These are phyloP conservation scores for Asterophora parasitica DNA, from an alignment of 768 basidiomycete species.

Conservation along the genomic window DNA sequence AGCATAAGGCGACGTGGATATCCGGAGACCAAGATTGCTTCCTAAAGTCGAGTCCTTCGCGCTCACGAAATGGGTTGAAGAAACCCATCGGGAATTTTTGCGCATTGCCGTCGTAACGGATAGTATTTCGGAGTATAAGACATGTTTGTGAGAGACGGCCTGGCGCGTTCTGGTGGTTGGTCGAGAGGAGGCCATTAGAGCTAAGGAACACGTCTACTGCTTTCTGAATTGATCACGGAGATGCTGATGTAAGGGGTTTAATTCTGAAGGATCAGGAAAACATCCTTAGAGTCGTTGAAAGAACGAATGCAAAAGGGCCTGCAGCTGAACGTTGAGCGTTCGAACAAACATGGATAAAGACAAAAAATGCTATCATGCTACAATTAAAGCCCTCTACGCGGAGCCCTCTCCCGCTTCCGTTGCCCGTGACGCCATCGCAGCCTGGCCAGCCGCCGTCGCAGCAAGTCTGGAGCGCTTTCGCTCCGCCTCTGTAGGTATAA, in stretches of 20 bases:
- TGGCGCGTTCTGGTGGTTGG: slow-evolving; percentile 22
- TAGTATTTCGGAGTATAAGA: slow-evolving; percentile 86
- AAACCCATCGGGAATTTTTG: slow-evolving; percentile 96
- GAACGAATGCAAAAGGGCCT: too few relatives aligned
- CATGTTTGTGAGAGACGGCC: slow-evolving; percentile 61
- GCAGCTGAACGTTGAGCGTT: too few relatives aligned
- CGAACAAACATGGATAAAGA: too few relatives aligned
- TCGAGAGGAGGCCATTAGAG: slow-evolving; percentile 19
- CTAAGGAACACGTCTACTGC: slow-evolving; percentile 23
- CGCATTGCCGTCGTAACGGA: slow-evolving; percentile 93
- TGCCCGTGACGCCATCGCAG: slow-evolving; percentile 73
- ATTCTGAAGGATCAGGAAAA: neutral
- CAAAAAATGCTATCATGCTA: slow-evolving; percentile 4
- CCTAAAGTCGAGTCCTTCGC: slow-evolving; percentile 65
- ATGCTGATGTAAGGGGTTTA: slow-evolving; percentile 15
- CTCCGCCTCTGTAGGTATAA: slow-evolving; percentile 71
- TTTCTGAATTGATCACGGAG: slow-evolving; percentile 12
- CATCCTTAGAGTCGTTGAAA: neutral
- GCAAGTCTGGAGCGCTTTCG: slow-evolving; percentile 87
- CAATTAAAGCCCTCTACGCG: slow-evolving; percentile 16
- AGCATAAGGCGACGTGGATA: slow-evolving; percentile 45
- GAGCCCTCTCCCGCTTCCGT: slow-evolving; percentile 29
- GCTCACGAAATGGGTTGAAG: slow-evolving; percentile 57
- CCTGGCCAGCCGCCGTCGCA: slow-evolving; percentile 87
- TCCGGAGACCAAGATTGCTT: slow-evolving; percentile 68